Evolutionary conservation across 352 stramenopile genomes (phyloP), one percentile per base, ranked within the genome.

Genomic region (Phytopythium chamaehyphon): DNA sequence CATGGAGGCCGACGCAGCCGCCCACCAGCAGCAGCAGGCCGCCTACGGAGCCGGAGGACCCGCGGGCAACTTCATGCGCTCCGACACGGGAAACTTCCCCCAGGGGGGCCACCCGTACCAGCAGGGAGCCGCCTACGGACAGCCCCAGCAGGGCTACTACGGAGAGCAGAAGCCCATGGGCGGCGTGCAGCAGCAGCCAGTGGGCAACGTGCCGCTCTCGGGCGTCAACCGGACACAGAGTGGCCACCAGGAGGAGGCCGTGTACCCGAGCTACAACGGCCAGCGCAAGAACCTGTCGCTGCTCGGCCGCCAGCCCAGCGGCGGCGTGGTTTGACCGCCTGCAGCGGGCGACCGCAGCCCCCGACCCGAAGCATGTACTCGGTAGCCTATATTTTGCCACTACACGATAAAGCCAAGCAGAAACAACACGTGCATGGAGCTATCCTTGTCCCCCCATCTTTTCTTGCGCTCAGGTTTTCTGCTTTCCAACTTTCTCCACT

Each of bases 231-330:
- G 64, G 40, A 61, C 55, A 7, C 63, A 66, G 48, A 76, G 66
- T 42, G 65, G 63, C 36, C 53, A 62, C 48, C 47, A 69, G 36
- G 61, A 70, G n/a, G 75, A 87, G 7, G 62, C 70, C 10, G 78
- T 80, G 24, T 89, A 87, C 43, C 76, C 78, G 8, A 63, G 59
- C 51, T 83, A 85, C 69, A 76, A 66, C 54, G 64, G 80, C 31
- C 71, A 85, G 50, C 75, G 77, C 65, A 74, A 73, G 61, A 86
- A 89, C 57, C 76, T 87, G 59, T 83, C 78, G 3, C 53, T 89
- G 45, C 56, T 89, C 37, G 78, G 76, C 3, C 64, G 62, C 18
- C 78, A 86, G 66, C 69, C 73, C 0, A 87, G 76, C 52, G 78
- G 78, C 12, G 78, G 78, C 10, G 78, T 89, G 36, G 78, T 89